Evolutionary conservation across 2,329 filamentous ascomycete genomes (phyloP), one percentile per base, ranked within the genome.

Genomic region (Pseudogymnoascus sp.): DNA sequence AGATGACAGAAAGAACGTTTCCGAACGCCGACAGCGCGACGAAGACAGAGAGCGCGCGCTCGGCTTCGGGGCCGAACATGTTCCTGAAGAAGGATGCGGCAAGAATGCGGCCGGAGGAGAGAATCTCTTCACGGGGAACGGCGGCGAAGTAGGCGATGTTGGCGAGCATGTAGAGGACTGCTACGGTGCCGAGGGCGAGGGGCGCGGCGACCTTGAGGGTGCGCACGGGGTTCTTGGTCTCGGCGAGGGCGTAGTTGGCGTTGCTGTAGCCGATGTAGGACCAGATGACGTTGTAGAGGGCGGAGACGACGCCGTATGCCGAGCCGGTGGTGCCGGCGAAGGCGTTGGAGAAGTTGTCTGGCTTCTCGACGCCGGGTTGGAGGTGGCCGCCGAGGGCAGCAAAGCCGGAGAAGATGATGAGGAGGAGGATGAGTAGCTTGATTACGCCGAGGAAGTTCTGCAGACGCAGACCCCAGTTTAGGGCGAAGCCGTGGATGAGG

Each of bases 251-350:
- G 70, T 89, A 87, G 76, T 88, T 88, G 72, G 85, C 86, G 73
- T 88, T 89, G 76, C 80, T 83, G 78, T 87, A 88, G 23, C 87
- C 87, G 68, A 87, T 82, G 70, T 85, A 90, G 66, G 82, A 85
- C 82, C 86, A 90, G 70, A 90, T 86, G 67, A 90, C 86, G 69
- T 89, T 90, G 78, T 88, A 89, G 0, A 90, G 76, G 0, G 87
- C 86, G 1, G 84, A 89, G n/a, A 88, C 85, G 36, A 88, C 80
- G 60, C 85, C 85, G 67, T 90, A 90, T 1, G 85, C 81, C 68
- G 82, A 86, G 6, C 84, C 83, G 0, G 84, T 87, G 4, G 87
- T 89, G 7, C 87, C 87, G 57, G 82, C 80, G 67, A 90, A 90
- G 8, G 85, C 82, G 65, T 86, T 80, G 67, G 75, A 74, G 71